Evolutionary conservation across 371 early-diverging fungal genomes (phyloP).

Genomic region (Mortierella sp.): DNA sequence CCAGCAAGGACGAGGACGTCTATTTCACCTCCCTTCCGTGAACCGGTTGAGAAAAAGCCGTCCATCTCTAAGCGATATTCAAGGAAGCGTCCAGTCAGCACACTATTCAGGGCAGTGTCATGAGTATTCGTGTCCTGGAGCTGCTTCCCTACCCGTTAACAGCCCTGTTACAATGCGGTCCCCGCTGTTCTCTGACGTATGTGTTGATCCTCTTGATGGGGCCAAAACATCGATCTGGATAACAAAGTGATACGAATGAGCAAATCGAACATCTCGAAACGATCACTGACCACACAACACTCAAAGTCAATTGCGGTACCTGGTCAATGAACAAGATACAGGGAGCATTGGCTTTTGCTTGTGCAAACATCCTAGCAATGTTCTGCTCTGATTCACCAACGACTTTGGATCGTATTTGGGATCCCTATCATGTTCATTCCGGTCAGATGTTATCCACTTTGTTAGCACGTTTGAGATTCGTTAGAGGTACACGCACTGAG

Average conservation of each 20-base stretch:
- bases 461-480: no score
- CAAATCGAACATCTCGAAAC: no score
- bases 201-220: slow-evolving; percentile 73
- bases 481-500: neutral
- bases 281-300: no score
- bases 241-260: neutral
- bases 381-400: slow-evolving; percentile 87
- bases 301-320: slow-evolving; percentile 40
- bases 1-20: slow-evolving; percentile 81
- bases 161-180: slow-evolving; percentile 85
- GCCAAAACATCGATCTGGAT: slow-evolving; percentile 78
- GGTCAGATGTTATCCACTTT: no score
- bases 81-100: neutral
- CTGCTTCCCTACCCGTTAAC: slow-evolving; percentile 67
- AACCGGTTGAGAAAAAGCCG: slow-evolving; percentile 71
- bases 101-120: neutral
- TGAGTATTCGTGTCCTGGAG: neutral
- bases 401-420: slow-evolving; percentile 82
- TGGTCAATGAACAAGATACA: slow-evolving; percentile 89
- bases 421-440: slow-evolving; percentile 55
- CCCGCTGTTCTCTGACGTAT: slow-evolving; percentile 80
- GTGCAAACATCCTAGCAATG: slow-evolving; percentile 77
- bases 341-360: slow-evolving; percentile 81
- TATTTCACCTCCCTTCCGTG: slow-evolving; percentile 56
- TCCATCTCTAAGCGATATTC: slow-evolving; percentile 74